A percentile compares a stretch with the other conserved stretches of the same genome.
These are phyloP conservation scores for Barnettozyma hawaiiensis DNA, from an alignment of 1,139 yeast genomes.

Conservation along the genomic window DNA sequence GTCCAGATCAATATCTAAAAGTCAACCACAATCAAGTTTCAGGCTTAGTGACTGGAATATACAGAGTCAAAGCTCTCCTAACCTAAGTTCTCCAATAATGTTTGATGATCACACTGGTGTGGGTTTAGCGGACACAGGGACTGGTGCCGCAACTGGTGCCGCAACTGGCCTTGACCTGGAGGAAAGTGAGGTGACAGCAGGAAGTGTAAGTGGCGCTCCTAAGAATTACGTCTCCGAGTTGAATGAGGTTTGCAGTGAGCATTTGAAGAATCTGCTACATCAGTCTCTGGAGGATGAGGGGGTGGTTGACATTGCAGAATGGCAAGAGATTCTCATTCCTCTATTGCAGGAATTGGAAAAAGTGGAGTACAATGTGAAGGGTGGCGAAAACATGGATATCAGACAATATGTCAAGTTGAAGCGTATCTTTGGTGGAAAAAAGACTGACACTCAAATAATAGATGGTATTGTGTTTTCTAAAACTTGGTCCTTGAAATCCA, in stretches of 20 bases:
- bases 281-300: slow-evolving; percentile 72
- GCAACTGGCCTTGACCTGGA: not conserved
- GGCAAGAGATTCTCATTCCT: slow-evolving; percentile 45
- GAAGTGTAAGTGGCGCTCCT: not conserved
- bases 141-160: no score
- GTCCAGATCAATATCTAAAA: slow-evolving; percentile 40
- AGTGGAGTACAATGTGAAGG: slow-evolving; percentile 49
- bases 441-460: slow-evolving; percentile 53
- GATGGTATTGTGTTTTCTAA: slow-evolving; percentile 87
- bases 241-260: slow-evolving; percentile 32
- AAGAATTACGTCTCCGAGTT: slow-evolving; percentile 22
- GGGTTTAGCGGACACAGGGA: not conserved
- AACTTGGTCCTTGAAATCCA: slow-evolving; percentile 70
- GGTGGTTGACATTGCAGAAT: slow-evolving; percentile 49
- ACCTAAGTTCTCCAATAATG: slow-evolving; percentile 7
- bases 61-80: slow-evolving; percentile 12
- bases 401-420: slow-evolving; percentile 85
- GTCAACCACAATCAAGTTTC: slow-evolving; percentile 12
- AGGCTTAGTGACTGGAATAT: slow-evolving; percentile 11
- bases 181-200: not conserved
- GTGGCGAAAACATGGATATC: slow-evolving; percentile 75
- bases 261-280: slow-evolving; percentile 30
- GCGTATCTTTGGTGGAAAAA: slow-evolving; percentile 69
- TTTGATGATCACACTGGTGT: slow-evolving; percentile 5
- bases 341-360: slow-evolving; percentile 41